These are phyloP conservation scores for Samsoniella hepiali DNA, from an alignment of 2,329 filamentous ascomycete species.

Conservation along the genomic window DNA sequence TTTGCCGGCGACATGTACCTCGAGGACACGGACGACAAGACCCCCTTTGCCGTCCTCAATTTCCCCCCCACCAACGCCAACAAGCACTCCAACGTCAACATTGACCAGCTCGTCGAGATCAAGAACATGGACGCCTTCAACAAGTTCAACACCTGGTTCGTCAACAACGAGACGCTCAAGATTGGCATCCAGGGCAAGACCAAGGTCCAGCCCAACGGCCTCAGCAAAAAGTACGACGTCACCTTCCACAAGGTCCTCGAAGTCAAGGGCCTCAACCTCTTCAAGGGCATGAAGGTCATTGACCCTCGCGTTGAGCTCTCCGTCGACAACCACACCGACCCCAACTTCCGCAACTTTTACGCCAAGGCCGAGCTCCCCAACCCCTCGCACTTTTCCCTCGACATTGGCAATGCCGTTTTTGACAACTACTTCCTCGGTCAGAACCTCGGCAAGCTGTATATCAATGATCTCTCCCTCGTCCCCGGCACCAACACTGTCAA, in stretches of 20 bases:
- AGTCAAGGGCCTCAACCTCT: conserved; percentile 51
- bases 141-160: conserved; percentile 53
- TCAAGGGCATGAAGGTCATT: conserved; percentile 52
- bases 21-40: conserved; percentile 44
- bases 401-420: conserved; percentile 64
- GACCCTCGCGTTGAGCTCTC: conserved; percentile 46
- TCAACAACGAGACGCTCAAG: conserved; percentile 47
- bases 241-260: conserved; percentile 55
- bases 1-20: conserved; percentile 56
- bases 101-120: conserved; percentile 48
- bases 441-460: conserved; percentile 52
- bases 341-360: conserved; percentile 53
- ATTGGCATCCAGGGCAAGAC: conserved; percentile 53
- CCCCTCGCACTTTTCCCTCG: conserved; percentile 59
- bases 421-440: conserved; percentile 51
- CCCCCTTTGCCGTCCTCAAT: conserved; percentile 47
- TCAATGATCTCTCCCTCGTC: conserved; percentile 55
- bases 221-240: conserved; percentile 47
- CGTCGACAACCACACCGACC: conserved; percentile 35
- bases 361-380: conserved; percentile 61
- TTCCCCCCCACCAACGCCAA: conserved; percentile 52
- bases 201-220: conserved; percentile 47
- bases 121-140: conserved; percentile 47
- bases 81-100: conserved; percentile 49
- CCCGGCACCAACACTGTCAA: conserved; percentile 57